Base-by-base conservation (phyloP, 2,329 filamentous ascomycete species). In the Biscogniauxia mediterranea region DNA sequence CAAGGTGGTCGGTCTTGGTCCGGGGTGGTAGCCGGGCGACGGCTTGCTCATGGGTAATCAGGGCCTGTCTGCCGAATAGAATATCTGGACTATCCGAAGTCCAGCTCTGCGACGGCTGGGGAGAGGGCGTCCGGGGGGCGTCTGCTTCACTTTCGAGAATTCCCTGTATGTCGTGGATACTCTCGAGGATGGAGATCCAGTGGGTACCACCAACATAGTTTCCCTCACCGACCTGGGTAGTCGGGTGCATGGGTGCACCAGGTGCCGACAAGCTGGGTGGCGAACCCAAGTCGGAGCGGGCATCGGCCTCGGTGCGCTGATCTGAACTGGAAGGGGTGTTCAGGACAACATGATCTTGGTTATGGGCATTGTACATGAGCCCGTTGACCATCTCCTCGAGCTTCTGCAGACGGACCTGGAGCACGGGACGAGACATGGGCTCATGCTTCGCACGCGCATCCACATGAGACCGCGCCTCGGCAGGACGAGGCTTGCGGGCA, bases 381-480 rank as follows among this genome's bases (percentile, higher is more conserved):
- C 70, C 69, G 56, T 73, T 72, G 15, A 76, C 73, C 69, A 76
- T 71, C 55, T 75, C 73, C 66, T 76, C 74, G 2, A 76, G 69
- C 61, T 75, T 74, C 62, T 75, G 73, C 11, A 76, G 69, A 61
- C 74, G 73, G 42, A 71, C 66, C 66, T 75, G 74, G 11, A 75
- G 69, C 49, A 72, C 72, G 11, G 73, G 71, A 5, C 71, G 66
- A 15, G 73, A 73, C 59, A 69, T 66, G 28, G 64, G 62, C 42
- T 74, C 72, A 59, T 67, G 64, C 46, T 68, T 71, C 20, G 63
- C 54, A 57, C 70, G 70, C 53, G 58, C 53, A 49, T 74, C 71
- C 2, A 64, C 59, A 46, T 68, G 70, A 15, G 71, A 72, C 67
- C 64, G 73, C 65, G 68, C 67, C 68, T 70, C 75, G 49, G 68